Evolutionary conservation across 768 basidiomycete species (phyloP).

Genomic region (Amanita subjunquillea): DNA sequence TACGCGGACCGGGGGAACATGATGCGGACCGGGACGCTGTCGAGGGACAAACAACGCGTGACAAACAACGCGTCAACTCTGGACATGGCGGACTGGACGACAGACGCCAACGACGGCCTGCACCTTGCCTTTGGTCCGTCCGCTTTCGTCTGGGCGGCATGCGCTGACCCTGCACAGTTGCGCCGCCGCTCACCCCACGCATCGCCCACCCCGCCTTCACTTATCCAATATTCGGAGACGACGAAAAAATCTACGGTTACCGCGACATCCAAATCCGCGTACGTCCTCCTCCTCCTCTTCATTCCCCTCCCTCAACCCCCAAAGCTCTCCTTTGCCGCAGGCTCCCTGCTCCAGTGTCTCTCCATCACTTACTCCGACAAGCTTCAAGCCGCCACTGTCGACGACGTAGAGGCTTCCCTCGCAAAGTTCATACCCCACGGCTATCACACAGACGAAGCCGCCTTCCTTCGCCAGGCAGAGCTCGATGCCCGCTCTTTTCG

Average conservation of each 20-base stretch:
- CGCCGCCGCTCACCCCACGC: slow-evolving; percentile 44
- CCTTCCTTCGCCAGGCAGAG: slow-evolving; percentile 64
- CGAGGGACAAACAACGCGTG: no score
- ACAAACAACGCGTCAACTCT: no score
- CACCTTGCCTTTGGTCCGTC: slow-evolving; percentile 61
- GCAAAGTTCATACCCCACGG: slow-evolving; percentile 69
- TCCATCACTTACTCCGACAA: slow-evolving; percentile 57
- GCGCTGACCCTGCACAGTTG: slow-evolving; percentile 29
- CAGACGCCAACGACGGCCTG: slow-evolving; percentile 71
- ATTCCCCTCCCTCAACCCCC: not conserved
- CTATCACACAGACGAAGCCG: slow-evolving; percentile 56
- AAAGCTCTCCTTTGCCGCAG: slow-evolving; percentile 81
- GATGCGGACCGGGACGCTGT: no score
- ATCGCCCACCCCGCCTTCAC: slow-evolving; percentile 85
- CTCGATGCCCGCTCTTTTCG: slow-evolving; percentile 69
- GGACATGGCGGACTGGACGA: slow-evolving; percentile 57
- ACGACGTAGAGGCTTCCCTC: slow-evolving; percentile 78
- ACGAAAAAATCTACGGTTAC: slow-evolving; percentile 95
- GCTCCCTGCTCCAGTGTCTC: slow-evolving; percentile 73
- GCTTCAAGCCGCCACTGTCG: slow-evolving; percentile 61
- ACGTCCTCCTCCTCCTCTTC: slow-evolving; percentile 14
- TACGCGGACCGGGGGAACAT: no score
- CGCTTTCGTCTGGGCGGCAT: not conserved
- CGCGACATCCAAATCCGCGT: slow-evolving; percentile 78
- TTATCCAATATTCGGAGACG: slow-evolving; percentile 95